Conservation (phyloP, 495 filamentous ascomycete species). For the Patellaria atrata region DNA sequence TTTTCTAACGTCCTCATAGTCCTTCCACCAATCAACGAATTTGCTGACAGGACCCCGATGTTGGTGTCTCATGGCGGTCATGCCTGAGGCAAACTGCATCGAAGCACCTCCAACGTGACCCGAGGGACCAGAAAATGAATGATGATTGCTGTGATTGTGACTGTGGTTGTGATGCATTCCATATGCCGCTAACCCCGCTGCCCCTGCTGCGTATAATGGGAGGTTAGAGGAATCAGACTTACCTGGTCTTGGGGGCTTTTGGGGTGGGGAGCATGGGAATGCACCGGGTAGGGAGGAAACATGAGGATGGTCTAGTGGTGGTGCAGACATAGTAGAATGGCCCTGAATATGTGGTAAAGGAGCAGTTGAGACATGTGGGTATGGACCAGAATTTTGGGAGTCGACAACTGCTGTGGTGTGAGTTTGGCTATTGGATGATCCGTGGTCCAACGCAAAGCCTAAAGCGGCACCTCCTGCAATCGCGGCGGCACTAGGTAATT, state of each 20-base stretch:
- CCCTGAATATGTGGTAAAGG: no score
- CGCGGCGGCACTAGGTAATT: slow-evolving; percentile 11
- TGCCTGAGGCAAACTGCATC: slow-evolving; percentile 10
- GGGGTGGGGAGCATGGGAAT: slow-evolving; percentile 9
- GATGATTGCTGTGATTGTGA: slow-evolving; percentile 31
- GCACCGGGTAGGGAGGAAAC: no score
- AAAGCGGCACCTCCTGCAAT: slow-evolving; percentile 20
- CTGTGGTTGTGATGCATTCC: slow-evolving; percentile 26
- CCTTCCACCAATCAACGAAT: slow-evolving; percentile 50
- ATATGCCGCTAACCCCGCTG: slow-evolving; percentile 32
- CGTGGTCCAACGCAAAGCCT: slow-evolving; percentile 20
- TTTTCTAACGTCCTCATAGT: slow-evolving; percentile 50
- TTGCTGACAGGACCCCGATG: slow-evolving; percentile 41
- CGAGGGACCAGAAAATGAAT: slow-evolving; percentile 14
- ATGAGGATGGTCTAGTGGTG: no score
- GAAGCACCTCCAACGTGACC: slow-evolving; percentile 6
- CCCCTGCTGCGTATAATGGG: slow-evolving; percentile 34
- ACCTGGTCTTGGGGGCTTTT: slow-evolving; percentile 15
- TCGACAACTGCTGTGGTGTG: slow-evolving; percentile 1
- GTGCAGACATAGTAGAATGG: no score
- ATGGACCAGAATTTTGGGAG: no score
- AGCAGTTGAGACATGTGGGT: no score
- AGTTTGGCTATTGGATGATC: slow-evolving; percentile 3
- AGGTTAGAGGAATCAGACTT: slow-evolving; percentile 29
- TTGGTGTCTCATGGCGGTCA: slow-evolving; percentile 13